These are phyloP conservation scores for Allium sativum DNA, from an alignment of 106 monocot genomes.

Conservation along the genomic window DNA sequence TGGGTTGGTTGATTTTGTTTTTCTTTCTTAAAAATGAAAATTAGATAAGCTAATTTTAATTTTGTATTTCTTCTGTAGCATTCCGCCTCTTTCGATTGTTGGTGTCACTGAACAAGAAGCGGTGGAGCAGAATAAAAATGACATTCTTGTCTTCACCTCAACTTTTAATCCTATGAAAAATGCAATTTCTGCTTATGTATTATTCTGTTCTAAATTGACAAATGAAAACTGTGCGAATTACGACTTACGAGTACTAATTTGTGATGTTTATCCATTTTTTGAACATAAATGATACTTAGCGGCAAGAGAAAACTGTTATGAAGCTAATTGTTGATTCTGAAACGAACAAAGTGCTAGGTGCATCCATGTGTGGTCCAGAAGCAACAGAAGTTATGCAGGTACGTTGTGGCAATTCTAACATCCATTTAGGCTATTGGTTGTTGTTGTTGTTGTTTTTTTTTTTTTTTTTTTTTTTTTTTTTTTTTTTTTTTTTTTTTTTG, in stretches of 20 bases:
- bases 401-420: too few relatives aligned
- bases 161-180: constrained; percentile 95
- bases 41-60: not conserved
- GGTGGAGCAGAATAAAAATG: constrained; percentile 59
- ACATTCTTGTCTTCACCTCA: constrained; percentile 79
- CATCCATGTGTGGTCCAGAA: constrained; percentile 99
- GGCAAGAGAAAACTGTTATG: constrained; percentile 90
- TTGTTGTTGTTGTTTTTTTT: too few relatives aligned
- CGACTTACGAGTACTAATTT: too few relatives aligned
- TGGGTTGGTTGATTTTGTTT: too few relatives aligned
- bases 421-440: too few relatives aligned
- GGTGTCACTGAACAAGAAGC: constrained; percentile 90
- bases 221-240: too few relatives aligned
- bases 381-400: constrained; percentile 99
- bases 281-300: constrained; percentile 44
- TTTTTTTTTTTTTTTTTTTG: too few relatives aligned
- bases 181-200: constrained; percentile 72
- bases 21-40: too few relatives aligned
- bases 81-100: constrained; percentile 90
- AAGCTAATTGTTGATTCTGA: constrained; percentile 91
- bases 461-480: too few relatives aligned
- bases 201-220: too few relatives aligned
- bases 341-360: constrained; percentile 85
- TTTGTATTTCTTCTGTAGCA: constrained; percentile 28
- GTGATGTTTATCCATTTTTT: too few relatives aligned